Base-by-base conservation (phyloP, 805 yeast genomes). In the Metschnikowia picachoensis region DNA sequence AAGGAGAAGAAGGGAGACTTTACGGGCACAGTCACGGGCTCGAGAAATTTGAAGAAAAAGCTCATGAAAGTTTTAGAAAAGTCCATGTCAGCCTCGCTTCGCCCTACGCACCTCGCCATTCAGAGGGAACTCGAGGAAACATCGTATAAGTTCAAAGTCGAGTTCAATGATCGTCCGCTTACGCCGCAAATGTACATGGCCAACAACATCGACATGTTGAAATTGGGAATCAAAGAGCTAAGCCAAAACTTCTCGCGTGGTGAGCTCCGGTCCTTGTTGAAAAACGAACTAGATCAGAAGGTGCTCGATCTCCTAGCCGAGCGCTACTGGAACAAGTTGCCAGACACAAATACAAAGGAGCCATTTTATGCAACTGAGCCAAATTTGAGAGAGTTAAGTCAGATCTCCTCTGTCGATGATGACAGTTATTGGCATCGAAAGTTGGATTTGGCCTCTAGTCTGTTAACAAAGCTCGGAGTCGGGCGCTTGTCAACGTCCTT, bases 181-280 rank as follows among this genome's bases (percentile, higher is more conserved):
- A 94, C 99, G 0, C 96, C 98, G 13, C 94, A 90, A 59, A 88
- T 95, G 48, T 94, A 94, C 61, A 74, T 94, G 56, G 96, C 97
- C 17, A 92, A 87, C 60, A 88, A 94, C 46, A 80, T 94, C 30
- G 99, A 94, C 64, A 71, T 86, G 41, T 74, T 95, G 60, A 94
- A 94, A 64, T 73, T 86, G 34, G 84, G 89, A 0, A 83, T 92
- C 48, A 92, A 94, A 62, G 97, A 92, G 51, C 78, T 95, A 55
- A 84, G 91, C 56, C 83, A 82, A 50, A 78, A 78, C 47, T 89
- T 92, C 59, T 89, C 95, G 3, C 77, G 97, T 51, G 80, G 80
- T 28, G 96, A 94, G 59, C 74, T 95, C 53, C 80, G 82, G 58
- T 79, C 88, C 1, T 74, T 94, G 41, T 73, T 94, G 32, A 84